Conservation (phyloP, 768 basidiomycete species). For the Epithele typhae region DNA sequence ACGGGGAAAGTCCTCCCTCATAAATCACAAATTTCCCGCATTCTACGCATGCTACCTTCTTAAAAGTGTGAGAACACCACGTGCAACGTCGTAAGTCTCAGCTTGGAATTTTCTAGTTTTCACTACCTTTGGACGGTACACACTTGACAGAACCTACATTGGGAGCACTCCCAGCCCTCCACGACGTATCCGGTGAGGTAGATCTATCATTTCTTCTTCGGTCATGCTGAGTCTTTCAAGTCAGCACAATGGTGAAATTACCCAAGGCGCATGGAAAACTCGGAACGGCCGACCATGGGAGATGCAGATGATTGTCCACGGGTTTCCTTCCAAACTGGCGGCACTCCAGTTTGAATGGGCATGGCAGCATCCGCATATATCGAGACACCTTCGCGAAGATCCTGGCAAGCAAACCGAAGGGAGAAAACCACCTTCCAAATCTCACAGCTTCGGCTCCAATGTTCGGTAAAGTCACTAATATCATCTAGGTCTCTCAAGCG, state of each 20-base stretch:
- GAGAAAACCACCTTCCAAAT: slow-evolving; percentile 32
- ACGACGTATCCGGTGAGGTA: slow-evolving; percentile 51
- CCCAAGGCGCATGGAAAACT: slow-evolving; percentile 69
- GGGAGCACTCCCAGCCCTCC: slow-evolving; percentile 69
- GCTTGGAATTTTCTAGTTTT: too few species aligned
- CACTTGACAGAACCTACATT: slow-evolving; percentile 80
- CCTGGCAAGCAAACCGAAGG: slow-evolving; percentile 26
- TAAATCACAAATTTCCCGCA: slow-evolving; percentile 44
- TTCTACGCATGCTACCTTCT: slow-evolving; percentile 87
- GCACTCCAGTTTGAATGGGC: slow-evolving; percentile 83
- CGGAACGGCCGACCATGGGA: slow-evolving; percentile 61
- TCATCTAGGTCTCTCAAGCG: too few species aligned
- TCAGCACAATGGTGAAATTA: slow-evolving; percentile 79
- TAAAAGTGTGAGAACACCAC: slow-evolving; percentile 54
- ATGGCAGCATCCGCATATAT: slow-evolving; percentile 75
- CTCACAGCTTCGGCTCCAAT: slow-evolving; percentile 35
- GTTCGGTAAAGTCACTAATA: slow-evolving; percentile 44
- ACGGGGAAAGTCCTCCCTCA: slow-evolving; percentile 19
- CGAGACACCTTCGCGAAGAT: slow-evolving; percentile 55
- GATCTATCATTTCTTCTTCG: not conserved
- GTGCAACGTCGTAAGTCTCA: slow-evolving; percentile 39
- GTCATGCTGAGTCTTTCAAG: slow-evolving; percentile 28
- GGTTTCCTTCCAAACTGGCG: slow-evolving; percentile 74
- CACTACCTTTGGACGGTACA: not conserved
- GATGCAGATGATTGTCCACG: slow-evolving; percentile 84